Base-by-base conservation (phyloP, 805 yeast genomes). In the Myxozyma melibiosi region DNA sequence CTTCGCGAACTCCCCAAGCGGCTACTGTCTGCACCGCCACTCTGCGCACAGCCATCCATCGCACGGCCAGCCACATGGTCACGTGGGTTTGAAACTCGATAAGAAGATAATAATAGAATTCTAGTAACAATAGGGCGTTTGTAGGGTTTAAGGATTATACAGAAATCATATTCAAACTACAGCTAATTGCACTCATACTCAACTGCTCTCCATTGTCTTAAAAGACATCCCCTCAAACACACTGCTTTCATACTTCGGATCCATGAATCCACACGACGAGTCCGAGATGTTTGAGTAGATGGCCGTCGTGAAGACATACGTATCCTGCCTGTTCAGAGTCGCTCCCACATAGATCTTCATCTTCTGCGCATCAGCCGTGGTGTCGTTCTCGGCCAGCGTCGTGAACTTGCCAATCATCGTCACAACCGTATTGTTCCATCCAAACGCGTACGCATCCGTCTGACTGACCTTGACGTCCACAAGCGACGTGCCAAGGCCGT, bases 391-490 rank as follows among this genome's bases (percentile, higher is more conserved):
- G 28, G 33, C 40, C 7, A 45, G 40, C 22, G 50, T 45, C 4
- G 22, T 34, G 40, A 45, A 45, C 22, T 45, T 45, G 18, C 30
- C 50, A 20, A 40, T 45, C 20, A 45, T 35, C 9, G 50, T 45
- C 13, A 45, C 50, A 13, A 34, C 40, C 3, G 40, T 45, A 33
- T 45, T 34, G 27, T 45, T 45, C 2, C 33, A 45, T 20, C 50
- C 50, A 24, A 34, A 24, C 14, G 33, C 25, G 50, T 16, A 45
- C 33, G 34, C 27, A 16, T 45, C 50, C 5, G 13, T 22, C 25
- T 45, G 50, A 11, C 31, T 14, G 14, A 45, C 30, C 6, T 39
- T 4, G 50, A 34, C 33, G 37, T 34, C 33, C 13, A 20, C 33
- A 22, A 45, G 22, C 6, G 38, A 22, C 1, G 50, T 45, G n/a